A percentile compares a stretch with the other conserved stretches of the same genome.
phyloP scores from a whole-genome alignment of 441 rosid genomes.

The Raphanus hybrid region DNA sequence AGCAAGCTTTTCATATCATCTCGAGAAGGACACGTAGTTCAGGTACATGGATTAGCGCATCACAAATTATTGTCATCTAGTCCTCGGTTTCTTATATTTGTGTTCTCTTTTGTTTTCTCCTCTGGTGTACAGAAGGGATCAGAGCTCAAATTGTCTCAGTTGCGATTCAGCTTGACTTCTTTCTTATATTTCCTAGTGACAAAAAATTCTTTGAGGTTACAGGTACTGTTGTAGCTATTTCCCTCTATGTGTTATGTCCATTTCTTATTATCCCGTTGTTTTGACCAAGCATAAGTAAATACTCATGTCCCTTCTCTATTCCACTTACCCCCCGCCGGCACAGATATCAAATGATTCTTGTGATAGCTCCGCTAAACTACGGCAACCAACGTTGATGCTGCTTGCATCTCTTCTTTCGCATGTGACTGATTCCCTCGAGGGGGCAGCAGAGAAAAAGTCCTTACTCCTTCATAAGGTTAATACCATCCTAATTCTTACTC shows the following conservation, averaged over 20 bases:
- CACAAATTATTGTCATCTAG: constrained; percentile 21
- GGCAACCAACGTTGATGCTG: constrained; percentile 70
- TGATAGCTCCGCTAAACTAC: constrained; percentile 55
- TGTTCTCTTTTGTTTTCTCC: constrained; percentile 7
- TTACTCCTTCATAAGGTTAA: constrained; percentile 79
- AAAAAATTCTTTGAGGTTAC: constrained; percentile 77
- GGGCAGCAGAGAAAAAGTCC: constrained; percentile 89
- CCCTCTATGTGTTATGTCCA: not conserved
- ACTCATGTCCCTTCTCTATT: constrained; percentile 23
- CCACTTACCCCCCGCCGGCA: not conserved
- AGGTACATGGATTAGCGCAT: constrained; percentile 49
- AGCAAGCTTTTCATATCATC: constrained; percentile 58
- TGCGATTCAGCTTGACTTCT: constrained; percentile 84
- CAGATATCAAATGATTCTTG: constrained; percentile 63
- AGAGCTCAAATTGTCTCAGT: constrained; percentile 59
- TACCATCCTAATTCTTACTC: constrained; percentile 11
- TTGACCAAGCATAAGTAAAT: constrained; percentile 1
- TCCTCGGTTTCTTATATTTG: constrained; percentile 17
- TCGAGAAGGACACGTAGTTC: constrained; percentile 46
- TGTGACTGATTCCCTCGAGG: constrained; percentile 72
- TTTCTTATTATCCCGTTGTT: constrained; percentile 4
- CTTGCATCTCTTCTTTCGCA: constrained; percentile 74
- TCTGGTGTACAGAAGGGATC: constrained; percentile 54
- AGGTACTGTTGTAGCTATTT: constrained; percentile 51
- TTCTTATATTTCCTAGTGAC: constrained; percentile 84